Evolutionary conservation across 306 rosid species (phyloP).

Genomic region (Ormosia semicastrata): DNA sequence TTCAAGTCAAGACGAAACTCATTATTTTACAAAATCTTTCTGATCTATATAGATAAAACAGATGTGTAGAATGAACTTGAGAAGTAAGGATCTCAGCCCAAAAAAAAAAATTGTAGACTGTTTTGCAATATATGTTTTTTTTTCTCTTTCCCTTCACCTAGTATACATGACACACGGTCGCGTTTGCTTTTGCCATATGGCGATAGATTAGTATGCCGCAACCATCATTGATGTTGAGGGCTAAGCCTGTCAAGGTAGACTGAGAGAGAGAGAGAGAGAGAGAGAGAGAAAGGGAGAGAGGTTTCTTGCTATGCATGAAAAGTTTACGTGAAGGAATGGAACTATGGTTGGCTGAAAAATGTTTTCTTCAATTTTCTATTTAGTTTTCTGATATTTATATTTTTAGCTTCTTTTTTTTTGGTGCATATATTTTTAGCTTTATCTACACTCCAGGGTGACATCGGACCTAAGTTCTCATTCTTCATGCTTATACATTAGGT

Average conservation of each 20-base stretch:
- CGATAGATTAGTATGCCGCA: slow-evolving; percentile 27
- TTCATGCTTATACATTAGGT: slow-evolving; percentile 47
- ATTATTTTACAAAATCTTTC: neutral
- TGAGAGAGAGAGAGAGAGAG: neutral
- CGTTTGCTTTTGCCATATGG: slow-evolving; percentile 27
- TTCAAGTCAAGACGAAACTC: neutral
- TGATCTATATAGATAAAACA: neutral
- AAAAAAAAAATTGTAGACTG: neutral
- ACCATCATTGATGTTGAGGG: slow-evolving; percentile 28
- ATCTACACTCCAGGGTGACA: slow-evolving; percentile 75
- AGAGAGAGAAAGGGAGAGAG: slow-evolving; percentile 24
- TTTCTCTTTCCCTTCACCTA: neutral
- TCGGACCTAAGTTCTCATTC: slow-evolving; percentile 55
- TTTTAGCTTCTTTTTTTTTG: neutral
- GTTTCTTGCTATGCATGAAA: slow-evolving; percentile 71
- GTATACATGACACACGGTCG: too few relatives aligned
- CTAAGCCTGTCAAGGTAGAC: neutral
- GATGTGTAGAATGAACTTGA: neutral
- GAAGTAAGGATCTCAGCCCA: neutral
- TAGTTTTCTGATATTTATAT: neutral
- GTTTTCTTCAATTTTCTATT: slow-evolving; percentile 13
- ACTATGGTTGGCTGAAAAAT: slow-evolving; percentile 53
- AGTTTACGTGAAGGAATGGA: slow-evolving; percentile 75
- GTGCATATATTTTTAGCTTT: slow-evolving; percentile 47
- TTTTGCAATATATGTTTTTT: neutral